These are phyloP conservation scores for Alternaria novae-zelandiae DNA, from an alignment of 2,329 filamentous ascomycete genomes.

Conservation along the genomic window DNA sequence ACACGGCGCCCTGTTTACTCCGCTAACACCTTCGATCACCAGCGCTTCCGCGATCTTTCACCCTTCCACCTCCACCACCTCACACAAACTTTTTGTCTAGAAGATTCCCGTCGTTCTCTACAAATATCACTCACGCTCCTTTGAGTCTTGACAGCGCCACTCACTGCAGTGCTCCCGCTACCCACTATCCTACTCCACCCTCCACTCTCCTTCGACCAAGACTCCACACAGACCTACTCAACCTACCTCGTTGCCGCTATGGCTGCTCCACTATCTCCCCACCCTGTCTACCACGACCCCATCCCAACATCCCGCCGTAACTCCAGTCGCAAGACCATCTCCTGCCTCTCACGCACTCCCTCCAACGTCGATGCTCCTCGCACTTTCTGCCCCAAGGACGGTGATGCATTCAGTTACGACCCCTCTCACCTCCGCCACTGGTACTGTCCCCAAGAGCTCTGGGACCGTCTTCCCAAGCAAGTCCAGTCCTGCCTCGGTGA, in stretches of 20 bases:
- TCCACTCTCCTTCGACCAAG: slow-evolving; percentile 11
- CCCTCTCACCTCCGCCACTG: slow-evolving; percentile 47
- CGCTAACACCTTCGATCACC: slow-evolving; percentile 32
- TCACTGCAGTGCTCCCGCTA: slow-evolving; percentile 1
- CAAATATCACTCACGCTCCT: slow-evolving; percentile 28
- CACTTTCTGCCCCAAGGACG: slow-evolving; percentile 42
- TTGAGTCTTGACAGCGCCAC: slow-evolving; percentile 11
- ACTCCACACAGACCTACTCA: slow-evolving; percentile 5
- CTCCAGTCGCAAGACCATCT: slow-evolving; percentile 37
- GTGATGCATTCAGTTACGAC: slow-evolving; percentile 48
- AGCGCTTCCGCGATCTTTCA: slow-evolving; percentile 28
- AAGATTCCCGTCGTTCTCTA: slow-evolving; percentile 22
- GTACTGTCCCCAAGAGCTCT: slow-evolving; percentile 47
- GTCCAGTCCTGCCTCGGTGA: slow-evolving; percentile 44
- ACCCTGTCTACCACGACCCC: slow-evolving; percentile 30
- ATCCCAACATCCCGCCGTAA: slow-evolving; percentile 28
- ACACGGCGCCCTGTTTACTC: slow-evolving; percentile 33
- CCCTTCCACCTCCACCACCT: slow-evolving; percentile 13
- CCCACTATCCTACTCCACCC: slow-evolving; percentile 5
- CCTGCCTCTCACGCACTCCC: slow-evolving; percentile 26
- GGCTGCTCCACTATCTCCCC: slow-evolving; percentile 26
- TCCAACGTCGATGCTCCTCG: slow-evolving; percentile 38
- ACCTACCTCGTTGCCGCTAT: slow-evolving; percentile 23
- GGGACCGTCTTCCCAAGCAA: slow-evolving; percentile 44
- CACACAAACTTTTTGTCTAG: slow-evolving; percentile 13